Evolutionary conservation across 495 filamentous ascomycete species (phyloP).

Genomic region (Daldinia childiae): DNA sequence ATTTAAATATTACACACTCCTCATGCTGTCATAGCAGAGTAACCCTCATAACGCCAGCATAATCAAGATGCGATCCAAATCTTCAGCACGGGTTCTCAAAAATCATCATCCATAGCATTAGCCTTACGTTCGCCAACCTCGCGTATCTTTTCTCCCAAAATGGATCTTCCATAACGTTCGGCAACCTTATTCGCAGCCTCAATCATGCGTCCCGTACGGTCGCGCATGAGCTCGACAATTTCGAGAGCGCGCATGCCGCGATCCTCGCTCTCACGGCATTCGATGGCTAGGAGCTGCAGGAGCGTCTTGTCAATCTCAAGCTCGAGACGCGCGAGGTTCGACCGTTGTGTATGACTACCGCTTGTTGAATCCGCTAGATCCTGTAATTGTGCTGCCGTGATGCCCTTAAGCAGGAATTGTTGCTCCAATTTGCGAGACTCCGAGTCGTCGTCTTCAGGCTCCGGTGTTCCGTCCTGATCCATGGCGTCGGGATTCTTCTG

Average conservation of each 20-base stretch:
- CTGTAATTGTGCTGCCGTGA: slow-evolving; percentile 73
- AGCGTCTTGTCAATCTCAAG: slow-evolving; percentile 86
- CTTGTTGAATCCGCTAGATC: slow-evolving; percentile 73
- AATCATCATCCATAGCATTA: slow-evolving; percentile 64
- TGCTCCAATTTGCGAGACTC: slow-evolving; percentile 72
- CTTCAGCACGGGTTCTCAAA: not conserved
- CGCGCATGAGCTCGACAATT: slow-evolving; percentile 76
- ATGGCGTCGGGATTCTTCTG: slow-evolving; percentile 45
- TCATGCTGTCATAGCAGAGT: not conserved
- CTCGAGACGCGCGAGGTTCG: slow-evolving; percentile 73
- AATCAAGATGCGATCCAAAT: not conserved
- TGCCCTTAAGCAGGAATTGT: slow-evolving; percentile 75
- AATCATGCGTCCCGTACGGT: slow-evolving; percentile 82
- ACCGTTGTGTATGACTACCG: slow-evolving; percentile 67
- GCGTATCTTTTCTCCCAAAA: slow-evolving; percentile 86
- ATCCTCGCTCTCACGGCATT: slow-evolving; percentile 92
- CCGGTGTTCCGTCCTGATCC: slow-evolving; percentile 46
- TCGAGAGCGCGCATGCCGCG: slow-evolving; percentile 94
- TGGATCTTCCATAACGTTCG: slow-evolving; percentile 74
- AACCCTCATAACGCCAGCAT: not conserved
- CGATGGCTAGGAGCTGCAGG: slow-evolving; percentile 86
- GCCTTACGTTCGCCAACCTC: slow-evolving; percentile 74
- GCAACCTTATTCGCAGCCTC: slow-evolving; percentile 88
- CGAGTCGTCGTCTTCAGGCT: slow-evolving; percentile 49
- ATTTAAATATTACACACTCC: slow-evolving; percentile 5